Evolutionary conservation across 1,284 basidiomycete genomes (phyloP), one percentile per base, ranked within the genome.

Genomic region (Cutaneotrichosporon curvatum): DNA sequence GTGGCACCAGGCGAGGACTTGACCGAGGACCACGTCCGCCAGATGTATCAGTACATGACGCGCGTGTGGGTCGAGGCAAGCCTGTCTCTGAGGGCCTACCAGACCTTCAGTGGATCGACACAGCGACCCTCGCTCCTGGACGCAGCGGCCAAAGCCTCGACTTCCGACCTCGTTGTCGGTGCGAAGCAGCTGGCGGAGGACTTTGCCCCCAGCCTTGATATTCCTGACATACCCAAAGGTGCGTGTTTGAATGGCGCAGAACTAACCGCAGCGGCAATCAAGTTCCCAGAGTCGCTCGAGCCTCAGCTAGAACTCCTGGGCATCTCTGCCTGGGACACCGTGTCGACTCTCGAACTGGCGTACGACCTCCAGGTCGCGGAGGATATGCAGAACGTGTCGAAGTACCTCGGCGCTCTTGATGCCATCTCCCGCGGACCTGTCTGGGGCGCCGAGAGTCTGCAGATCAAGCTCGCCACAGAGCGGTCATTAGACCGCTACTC

Each of bases 11-110:
- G 44, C 25, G 61, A 59, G 3, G 37, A 52, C 18, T 47, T 58
- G 31, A 41, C 45, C 1, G 50, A 56, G 5, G 57, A 52, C 12
- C 53, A 60, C 35, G 51, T 60, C 6, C 39, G 37, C 16, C 58
- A 60, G 47, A 65, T 67, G 62, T 60, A 65, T 42, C 47, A 39
- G 35, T 70, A 70, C 46, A 64, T 70, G 62, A 37, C 63, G 15
- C 47, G 67, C 23, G 44, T 57, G 1, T 70, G 67, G 67, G 56
- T 70, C 6, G 67, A 70, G 52, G 52, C 66, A 9, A 47, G 45
- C 0, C 46, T 66, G 1, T 58, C 50, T 30, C 43, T 67, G 1
- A 34, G 48, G 11, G 43, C 43, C 1, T 63, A 48, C 34, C 51
- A 56, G 33, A 34, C 45, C 3, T 48, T 58, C 19, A 41, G 63